Conservation (phyloP, 345 rosid genomes). For the Gossypium sturtianum region DNA sequence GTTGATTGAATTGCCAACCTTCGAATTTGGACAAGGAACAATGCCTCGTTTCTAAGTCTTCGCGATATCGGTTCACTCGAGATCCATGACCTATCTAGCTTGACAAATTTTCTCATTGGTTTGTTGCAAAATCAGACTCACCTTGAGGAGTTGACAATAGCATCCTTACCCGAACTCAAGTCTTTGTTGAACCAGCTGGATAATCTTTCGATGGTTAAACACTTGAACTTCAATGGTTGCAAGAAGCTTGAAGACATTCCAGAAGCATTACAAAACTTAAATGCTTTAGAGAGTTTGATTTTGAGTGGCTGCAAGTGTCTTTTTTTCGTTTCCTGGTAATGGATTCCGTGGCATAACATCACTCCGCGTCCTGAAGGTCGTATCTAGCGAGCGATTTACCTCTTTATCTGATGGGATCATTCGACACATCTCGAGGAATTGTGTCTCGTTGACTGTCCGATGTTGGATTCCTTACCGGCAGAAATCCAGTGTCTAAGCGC, state of each 20-base stretch:
- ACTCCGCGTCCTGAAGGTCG: neutral
- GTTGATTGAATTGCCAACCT: neutral
- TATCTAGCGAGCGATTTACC: neutral
- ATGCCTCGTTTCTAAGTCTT: too few relatives aligned
- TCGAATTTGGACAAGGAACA: neutral
- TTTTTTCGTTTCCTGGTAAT: neutral
- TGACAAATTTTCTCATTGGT: neutral
- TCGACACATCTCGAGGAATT: neutral
- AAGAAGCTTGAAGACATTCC: constrained; percentile 1
- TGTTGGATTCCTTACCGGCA: neutral
- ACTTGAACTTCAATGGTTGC: neutral
- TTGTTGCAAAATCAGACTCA: neutral
- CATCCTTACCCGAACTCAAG: neutral
- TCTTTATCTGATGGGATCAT: neutral
- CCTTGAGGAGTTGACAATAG: neutral
- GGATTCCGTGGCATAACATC: neutral
- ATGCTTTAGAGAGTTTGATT: neutral
- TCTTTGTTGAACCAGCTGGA: neutral
- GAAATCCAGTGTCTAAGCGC: neutral
- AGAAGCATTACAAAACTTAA: neutral
- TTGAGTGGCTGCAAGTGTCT: neutral
- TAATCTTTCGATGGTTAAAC: neutral
- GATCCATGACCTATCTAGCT: neutral
- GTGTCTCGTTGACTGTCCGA: neutral
- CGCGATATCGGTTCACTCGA: neutral